Conservation (phyloP, 192 early-diverging fungal genomes). For the Coemansia erecta region DNA sequence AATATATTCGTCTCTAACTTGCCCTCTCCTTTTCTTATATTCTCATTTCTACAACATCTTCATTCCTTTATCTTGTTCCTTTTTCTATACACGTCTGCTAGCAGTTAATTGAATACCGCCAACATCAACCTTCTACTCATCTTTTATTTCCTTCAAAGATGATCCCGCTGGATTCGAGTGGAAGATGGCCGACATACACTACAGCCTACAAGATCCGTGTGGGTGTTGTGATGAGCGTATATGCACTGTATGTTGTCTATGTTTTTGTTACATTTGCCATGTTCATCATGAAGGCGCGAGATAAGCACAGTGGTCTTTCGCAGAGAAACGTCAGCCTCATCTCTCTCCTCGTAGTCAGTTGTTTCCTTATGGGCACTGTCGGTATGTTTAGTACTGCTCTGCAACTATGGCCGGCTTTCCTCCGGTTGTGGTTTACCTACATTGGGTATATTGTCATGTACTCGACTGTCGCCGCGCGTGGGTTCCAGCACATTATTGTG, state of each 20-base stretch:
- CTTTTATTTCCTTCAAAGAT: slow-evolving; percentile 6
- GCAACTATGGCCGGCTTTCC: slow-evolving; percentile 38
- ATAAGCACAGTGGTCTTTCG: slow-evolving; percentile 44
- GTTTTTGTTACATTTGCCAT: slow-evolving; percentile 27
- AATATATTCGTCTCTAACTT: too few species aligned
- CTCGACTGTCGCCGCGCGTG: slow-evolving; percentile 25
- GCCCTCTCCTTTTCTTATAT: too few species aligned
- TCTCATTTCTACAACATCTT: too few species aligned
- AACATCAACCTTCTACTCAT: not conserved
- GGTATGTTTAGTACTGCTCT: slow-evolving; percentile 35
- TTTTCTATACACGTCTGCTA: too few species aligned
- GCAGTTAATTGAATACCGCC: too few species aligned
- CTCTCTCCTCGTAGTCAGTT: slow-evolving; percentile 19
- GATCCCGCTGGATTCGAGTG: slow-evolving; percentile 3
- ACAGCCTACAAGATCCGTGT: slow-evolving; percentile 30
- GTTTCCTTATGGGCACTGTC: slow-evolving; percentile 18
- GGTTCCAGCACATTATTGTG: slow-evolving; percentile 33
- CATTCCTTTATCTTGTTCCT: too few species aligned
- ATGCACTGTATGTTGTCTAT: slow-evolving; percentile 22
- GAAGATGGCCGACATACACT: slow-evolving; percentile 18
- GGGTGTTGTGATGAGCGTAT: slow-evolving; percentile 24
- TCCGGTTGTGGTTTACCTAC: slow-evolving; percentile 39
- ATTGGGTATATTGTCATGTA: slow-evolving; percentile 29
- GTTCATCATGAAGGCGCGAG: slow-evolving; percentile 42
- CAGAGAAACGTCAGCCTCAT: slow-evolving; percentile 28